Base-by-base conservation (phyloP, 2,329 filamentous ascomycete species). In the Botrytis fabae region DNA sequence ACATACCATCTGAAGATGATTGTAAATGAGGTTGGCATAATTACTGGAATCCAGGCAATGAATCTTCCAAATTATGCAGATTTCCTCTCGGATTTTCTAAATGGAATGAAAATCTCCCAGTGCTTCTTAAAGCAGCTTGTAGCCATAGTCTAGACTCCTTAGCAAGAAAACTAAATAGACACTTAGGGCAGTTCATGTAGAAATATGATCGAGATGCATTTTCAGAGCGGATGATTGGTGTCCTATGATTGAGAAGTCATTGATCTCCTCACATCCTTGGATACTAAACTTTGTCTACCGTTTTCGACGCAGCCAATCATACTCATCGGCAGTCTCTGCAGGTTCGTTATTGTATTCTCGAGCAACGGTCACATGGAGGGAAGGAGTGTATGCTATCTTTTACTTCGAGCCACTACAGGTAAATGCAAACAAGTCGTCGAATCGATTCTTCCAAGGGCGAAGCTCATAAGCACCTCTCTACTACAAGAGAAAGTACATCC, bases 381-480 rank as follows among this genome's bases (percentile, higher is more conserved):
- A 18, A 16, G 28, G 18, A 18, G 14, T 28, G 3, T 18, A 9
- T 54, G 3, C n/a, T 28, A 54, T 18, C 14, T 3, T 9, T 54
- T 2, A 28, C 1, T 16, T 28, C 28, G 6, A 54, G 51, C 51
- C 5, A 28, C 14, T 18, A 54, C n/a, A n/a, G 2, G 14, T 18
- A 28, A 16, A 54, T 28, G 2, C 1, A 28, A 54, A 28, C n/a
- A 18, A 54, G 14, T 28, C n/a, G 6, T 54, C 14, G n/a, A 18
- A 54, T 54, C 14, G 7, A 18, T 18, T 28, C 25, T 54, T 28
- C 16, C 3, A 8, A 8, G 28, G n/a, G 3, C 14, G 7, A 57
- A 28, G 8, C 0, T 4, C 14, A 0, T 32, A 2, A 57, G 9
- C 6, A 18, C n/a, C n/a, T 28, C 51, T 9, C 14, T 4, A 0